Percentiles rank a stretch among this genome's conserved stretches.
Evolutionary conservation across 768 basidiomycete genomes (phyloP).

Genomic region (Hypholoma fasciculare): DNA sequence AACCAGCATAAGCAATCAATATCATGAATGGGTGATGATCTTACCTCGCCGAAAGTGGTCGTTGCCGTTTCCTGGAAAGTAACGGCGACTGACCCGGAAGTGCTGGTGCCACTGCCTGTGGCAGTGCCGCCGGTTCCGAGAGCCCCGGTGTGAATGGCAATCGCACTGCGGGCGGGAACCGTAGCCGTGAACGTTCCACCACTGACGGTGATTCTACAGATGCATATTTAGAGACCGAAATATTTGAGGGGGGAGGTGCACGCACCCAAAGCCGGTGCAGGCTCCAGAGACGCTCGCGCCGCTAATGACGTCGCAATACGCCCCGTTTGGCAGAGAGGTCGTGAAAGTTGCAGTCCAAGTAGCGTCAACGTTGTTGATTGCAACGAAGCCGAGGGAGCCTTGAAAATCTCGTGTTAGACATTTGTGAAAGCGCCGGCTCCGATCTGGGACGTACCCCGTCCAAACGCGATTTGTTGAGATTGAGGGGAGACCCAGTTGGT

Average conservation of each 20-base stretch:
- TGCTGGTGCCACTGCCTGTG: constrained; percentile 16
- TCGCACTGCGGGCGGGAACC: constrained; percentile 49
- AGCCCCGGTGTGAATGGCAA: constrained; percentile 56
- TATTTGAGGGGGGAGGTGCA: background rate
- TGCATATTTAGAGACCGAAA: too few relatives aligned
- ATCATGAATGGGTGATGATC: background rate
- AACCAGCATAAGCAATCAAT: background rate
- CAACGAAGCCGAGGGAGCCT: constrained; percentile 62
- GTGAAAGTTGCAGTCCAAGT: constrained; percentile 56
- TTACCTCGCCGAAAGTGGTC: constrained; percentile 57
- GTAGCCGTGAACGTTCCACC: constrained; percentile 50
- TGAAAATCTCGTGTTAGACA: background rate
- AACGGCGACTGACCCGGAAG: constrained; percentile 33
- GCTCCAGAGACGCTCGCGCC: constrained; percentile 38
- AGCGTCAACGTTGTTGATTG: constrained; percentile 64
- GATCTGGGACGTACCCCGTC: constrained; percentile 42
- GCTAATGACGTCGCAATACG: constrained; percentile 66
- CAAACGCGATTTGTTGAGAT: constrained; percentile 65
- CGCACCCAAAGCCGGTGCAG: constrained; percentile 56
- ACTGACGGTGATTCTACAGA: constrained; percentile 33
- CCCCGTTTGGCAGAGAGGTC: constrained; percentile 56
- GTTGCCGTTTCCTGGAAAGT: constrained; percentile 56
- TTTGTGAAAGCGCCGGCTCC: background rate
- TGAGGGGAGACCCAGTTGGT: constrained; percentile 60
- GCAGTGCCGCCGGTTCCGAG: constrained; percentile 25